Percentiles rank a stretch among this genome's conserved stretches.
These are phyloP conservation scores for Teratosphaeriaceae sp. DNA, from an alignment of 2,329 filamentous ascomycete genomes.

Conservation along the genomic window DNA sequence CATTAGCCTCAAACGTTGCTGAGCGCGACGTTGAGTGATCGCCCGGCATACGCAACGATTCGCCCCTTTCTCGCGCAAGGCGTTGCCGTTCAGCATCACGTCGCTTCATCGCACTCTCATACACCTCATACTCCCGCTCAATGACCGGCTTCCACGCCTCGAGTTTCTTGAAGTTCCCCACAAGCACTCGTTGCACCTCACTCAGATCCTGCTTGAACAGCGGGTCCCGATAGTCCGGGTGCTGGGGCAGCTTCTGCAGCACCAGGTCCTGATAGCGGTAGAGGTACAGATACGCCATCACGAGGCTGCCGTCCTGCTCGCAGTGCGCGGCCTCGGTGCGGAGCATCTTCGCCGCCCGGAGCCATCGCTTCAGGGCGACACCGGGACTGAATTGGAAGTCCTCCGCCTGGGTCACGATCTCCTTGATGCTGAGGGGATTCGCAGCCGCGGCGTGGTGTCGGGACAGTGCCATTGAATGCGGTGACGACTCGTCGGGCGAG, in stretches of 20 bases:
- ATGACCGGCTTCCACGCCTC: conserved; percentile 77
- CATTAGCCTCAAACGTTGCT: conserved; percentile 10
- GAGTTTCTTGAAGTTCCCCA: conserved; percentile 60
- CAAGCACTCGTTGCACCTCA: conserved; percentile 55
- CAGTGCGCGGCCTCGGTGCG: conserved; percentile 69
- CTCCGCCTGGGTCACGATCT: conserved; percentile 68
- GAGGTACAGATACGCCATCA: conserved; percentile 85
- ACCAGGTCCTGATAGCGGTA: conserved; percentile 85
- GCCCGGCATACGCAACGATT: conserved; percentile 6
- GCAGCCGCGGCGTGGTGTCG: conserved; percentile 21
- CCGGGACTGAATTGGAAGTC: conserved; percentile 74
- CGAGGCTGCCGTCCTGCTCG: conserved; percentile 74
- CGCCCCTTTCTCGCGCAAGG: conserved; percentile 10
- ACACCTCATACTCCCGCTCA: conserved; percentile 61
- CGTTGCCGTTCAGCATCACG: conserved; percentile 24
- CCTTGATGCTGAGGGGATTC: conserved; percentile 53
- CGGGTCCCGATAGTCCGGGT: conserved; percentile 66
- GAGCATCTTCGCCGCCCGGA: conserved; percentile 25
- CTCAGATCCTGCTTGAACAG: conserved; percentile 50
- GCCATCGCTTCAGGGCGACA: conserved; percentile 55
- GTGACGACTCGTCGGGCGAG: neutral
- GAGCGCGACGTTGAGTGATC: conserved; percentile 8
- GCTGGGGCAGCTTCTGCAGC: conserved; percentile 63
- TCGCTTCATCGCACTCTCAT: conserved; percentile 48
- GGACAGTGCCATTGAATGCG: conserved; percentile 21